Evolutionary conservation across 208 protist genomes (phyloP).

Genomic region (Crithidia expoeki): DNA sequence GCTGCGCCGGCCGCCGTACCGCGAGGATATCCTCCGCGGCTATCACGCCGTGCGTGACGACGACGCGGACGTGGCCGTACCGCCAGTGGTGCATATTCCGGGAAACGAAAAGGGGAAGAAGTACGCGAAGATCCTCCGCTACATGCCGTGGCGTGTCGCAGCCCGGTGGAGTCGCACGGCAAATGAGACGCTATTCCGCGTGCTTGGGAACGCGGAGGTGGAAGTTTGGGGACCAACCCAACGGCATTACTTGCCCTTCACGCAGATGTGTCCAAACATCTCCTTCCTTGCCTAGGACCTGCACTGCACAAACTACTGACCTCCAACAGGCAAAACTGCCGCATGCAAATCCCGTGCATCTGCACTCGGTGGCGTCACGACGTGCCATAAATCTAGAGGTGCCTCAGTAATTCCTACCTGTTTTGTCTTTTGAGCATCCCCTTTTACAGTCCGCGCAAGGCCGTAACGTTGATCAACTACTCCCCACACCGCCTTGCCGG

Average conservation of each 20-base stretch:
- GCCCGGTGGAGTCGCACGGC: slow-evolving; percentile 14
- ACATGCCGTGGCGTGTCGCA: slow-evolving; percentile 13
- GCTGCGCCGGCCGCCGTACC: slow-evolving; percentile 10
- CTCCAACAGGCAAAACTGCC: not conserved
- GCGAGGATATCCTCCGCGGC: slow-evolving; percentile 5
- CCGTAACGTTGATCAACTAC: no score
- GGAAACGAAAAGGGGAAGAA: slow-evolving; percentile 16
- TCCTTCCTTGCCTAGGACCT: not conserved
- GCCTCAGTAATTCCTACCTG: no score
- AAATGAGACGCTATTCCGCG: slow-evolving; percentile 17
- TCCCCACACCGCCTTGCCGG: no score
- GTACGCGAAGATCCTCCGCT: slow-evolving; percentile 18
- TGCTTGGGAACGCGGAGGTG: slow-evolving; percentile 1
- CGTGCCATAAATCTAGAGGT: no score
- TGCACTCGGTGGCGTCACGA: no score
- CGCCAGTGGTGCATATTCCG: slow-evolving; percentile 16
- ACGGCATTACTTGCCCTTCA: slow-evolving; percentile 5
- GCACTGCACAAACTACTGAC: not conserved
- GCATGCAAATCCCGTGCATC: no score
- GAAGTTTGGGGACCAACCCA: slow-evolving; percentile 8
- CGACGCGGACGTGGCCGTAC: slow-evolving; percentile 10
- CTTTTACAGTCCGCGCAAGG: no score
- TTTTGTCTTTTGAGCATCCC: no score
- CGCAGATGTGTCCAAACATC: not conserved
- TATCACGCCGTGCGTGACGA: slow-evolving; percentile 12